phyloP scores from a whole-genome alignment of 192 early-diverging fungal species.

The Backusella liffmaniae region DNA sequence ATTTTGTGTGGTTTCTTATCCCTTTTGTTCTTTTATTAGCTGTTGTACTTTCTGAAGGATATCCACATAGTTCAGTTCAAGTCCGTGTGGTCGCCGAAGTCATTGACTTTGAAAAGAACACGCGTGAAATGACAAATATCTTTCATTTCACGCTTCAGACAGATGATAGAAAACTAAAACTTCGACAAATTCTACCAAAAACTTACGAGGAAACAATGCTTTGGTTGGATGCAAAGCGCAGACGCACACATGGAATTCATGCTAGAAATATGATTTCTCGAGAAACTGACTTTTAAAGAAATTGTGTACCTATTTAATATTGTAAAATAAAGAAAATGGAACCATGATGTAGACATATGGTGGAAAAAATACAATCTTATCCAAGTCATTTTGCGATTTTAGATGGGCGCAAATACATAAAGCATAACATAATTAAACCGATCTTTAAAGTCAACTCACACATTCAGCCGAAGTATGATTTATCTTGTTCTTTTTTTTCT shows the following conservation, averaged over 20 bases:
- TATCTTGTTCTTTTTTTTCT: too few relatives aligned
- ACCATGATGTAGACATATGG: too few relatives aligned
- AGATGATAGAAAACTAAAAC: slow-evolving; percentile 24
- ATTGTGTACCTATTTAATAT: background rate
- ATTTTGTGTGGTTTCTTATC: background rate
- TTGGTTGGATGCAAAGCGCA: slow-evolving; percentile 55
- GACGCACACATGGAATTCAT: background rate
- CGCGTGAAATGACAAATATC: slow-evolving; percentile 70
- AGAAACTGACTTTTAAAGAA: background rate
- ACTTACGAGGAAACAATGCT: slow-evolving; percentile 82
- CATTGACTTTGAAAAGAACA: slow-evolving; percentile 57
- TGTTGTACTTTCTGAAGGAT: slow-evolving; percentile 71
- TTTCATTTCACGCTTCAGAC: slow-evolving; percentile 82
- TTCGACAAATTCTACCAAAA: slow-evolving; percentile 67
- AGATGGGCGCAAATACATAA: too few relatives aligned
- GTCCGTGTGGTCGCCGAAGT: slow-evolving; percentile 59
- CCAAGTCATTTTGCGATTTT: too few relatives aligned
- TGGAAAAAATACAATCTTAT: too few relatives aligned
- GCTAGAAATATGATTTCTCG: background rate
- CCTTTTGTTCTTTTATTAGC: slow-evolving; percentile 19
- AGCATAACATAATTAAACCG: too few relatives aligned
- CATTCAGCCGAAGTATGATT: too few relatives aligned
- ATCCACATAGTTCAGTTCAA: slow-evolving; percentile 57
- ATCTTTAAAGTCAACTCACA: too few relatives aligned
- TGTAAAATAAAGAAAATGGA: background rate